Conservation (phyloP, 768 basidiomycete species). For the Mycena venus region DNA sequence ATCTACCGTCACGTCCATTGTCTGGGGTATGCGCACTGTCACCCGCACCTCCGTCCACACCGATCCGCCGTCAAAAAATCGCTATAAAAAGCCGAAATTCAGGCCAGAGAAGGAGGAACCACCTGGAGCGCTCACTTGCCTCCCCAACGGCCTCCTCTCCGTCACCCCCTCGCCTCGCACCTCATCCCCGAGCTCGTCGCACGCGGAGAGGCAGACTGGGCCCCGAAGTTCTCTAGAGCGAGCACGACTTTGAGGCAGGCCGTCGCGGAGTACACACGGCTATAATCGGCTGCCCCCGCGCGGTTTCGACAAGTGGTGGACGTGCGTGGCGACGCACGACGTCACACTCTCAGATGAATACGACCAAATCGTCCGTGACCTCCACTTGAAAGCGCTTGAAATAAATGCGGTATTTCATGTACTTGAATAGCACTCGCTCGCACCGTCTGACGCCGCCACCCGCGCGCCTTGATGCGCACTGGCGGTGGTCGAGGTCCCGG, state of each 20-base stretch:
- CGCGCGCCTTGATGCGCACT: too few relatives aligned
- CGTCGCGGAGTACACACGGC: conserved; percentile 77
- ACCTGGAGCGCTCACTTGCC: conserved; percentile 49
- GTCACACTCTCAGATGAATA: conserved; percentile 90
- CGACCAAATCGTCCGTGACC: conserved; percentile 76
- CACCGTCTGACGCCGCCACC: too few relatives aligned
- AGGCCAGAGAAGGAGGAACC: not conserved
- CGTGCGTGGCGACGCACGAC: conserved; percentile 68
- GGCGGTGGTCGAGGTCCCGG: too few relatives aligned
- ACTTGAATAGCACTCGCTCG: too few relatives aligned
- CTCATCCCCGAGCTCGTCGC: conserved; percentile 85
- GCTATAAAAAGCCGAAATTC: not conserved
- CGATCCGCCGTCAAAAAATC: not conserved
- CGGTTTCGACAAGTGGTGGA: conserved; percentile 88
- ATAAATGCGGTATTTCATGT: too few relatives aligned
- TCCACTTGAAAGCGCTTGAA: too few relatives aligned
- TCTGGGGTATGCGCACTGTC: conserved; percentile 21
- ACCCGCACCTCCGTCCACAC: not conserved
- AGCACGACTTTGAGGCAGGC: too few relatives aligned
- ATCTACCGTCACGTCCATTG: not conserved
- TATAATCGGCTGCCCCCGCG: conserved; percentile 83
- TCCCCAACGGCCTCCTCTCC: conserved; percentile 55
- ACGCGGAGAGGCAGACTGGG: conserved; percentile 78
- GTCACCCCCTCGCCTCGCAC: conserved; percentile 62
- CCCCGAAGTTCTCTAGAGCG: conserved; percentile 69